Evolutionary conservation across 2,329 filamentous ascomycete species (phyloP).

Genomic region (Coniella vitis): DNA sequence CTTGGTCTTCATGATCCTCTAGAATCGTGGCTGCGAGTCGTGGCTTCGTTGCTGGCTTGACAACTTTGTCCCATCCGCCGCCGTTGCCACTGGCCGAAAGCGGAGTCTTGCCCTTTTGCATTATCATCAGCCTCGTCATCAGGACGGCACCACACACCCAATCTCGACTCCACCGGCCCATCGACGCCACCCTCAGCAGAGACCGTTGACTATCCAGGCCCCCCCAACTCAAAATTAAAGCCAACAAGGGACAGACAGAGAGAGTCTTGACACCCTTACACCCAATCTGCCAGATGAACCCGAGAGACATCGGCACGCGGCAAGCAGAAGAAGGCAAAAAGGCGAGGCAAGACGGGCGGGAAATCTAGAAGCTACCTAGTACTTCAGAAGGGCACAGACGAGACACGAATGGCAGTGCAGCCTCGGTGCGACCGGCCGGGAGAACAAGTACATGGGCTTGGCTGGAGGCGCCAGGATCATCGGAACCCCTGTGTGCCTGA

Average conservation of each 20-base stretch:
- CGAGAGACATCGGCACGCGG: neutral
- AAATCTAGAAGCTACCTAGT: neutral
- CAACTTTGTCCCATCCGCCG: no score
- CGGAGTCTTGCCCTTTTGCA: constrained; percentile 13
- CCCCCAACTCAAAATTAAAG: no score
- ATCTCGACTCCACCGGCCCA: constrained; percentile 5
- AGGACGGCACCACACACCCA: neutral
- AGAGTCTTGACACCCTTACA: neutral
- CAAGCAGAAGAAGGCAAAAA: no score
- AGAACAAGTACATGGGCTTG: no score
- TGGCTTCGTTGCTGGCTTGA: neutral
- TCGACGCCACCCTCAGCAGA: neutral
- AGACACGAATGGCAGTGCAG: neutral
- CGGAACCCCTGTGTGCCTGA: no score
- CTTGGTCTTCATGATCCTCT: no score
- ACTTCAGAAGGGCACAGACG: no score
- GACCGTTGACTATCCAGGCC: neutral
- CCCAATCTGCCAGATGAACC: neutral
- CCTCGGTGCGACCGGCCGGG: no score
- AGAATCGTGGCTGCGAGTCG: no score
- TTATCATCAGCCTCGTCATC: constrained; percentile 16
- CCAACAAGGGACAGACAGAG: no score
- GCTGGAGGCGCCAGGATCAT: no score
- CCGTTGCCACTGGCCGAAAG: constrained; percentile 13
- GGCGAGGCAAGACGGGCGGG: neutral